phyloP scores from a whole-genome alignment of 2,329 filamentous ascomycete genomes.

The Colletotrichum somersetense region DNA sequence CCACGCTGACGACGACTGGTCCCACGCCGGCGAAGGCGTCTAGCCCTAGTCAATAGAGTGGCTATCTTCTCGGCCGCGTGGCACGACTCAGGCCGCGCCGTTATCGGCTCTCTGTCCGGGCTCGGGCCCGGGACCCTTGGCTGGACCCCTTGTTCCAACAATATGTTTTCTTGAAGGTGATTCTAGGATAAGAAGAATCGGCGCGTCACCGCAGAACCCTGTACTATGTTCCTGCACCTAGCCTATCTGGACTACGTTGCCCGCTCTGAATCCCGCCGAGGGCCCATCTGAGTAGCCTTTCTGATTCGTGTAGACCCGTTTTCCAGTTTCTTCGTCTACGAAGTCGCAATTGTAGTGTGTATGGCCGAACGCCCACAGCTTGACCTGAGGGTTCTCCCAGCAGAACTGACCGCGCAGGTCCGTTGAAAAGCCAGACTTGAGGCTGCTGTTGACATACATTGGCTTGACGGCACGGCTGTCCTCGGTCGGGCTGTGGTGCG shows the following conservation, averaged over 20 bases:
- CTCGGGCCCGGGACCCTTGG: too few species aligned
- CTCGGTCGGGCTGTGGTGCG: constrained; percentile 57
- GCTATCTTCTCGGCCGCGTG: too few species aligned
- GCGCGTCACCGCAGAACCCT: not conserved
- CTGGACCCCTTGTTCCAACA: too few species aligned
- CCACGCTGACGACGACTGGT: too few species aligned
- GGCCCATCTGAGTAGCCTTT: constrained; percentile 49
- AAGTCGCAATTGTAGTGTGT: constrained; percentile 61
- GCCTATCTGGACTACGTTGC: not conserved
- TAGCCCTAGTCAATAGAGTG: too few species aligned
- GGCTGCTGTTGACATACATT: constrained; percentile 48
- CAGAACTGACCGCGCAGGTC: constrained; percentile 54
- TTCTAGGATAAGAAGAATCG: too few species aligned
- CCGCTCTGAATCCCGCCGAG: not conserved
- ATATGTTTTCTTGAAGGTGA: too few species aligned
- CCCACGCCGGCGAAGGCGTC: too few species aligned
- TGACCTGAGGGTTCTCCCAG: constrained; percentile 53
- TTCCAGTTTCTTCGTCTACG: constrained; percentile 9
- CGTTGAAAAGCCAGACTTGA: constrained; percentile 55
- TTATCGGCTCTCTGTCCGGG: too few species aligned
- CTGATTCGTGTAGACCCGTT: constrained; percentile 53
- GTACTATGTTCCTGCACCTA: too few species aligned
- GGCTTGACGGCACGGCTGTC: constrained; percentile 52
- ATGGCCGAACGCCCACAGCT: constrained; percentile 61
- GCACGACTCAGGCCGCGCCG: too few species aligned